phyloP scores from a whole-genome alignment of 1,139 yeast genomes.

The Sugiyamaella sp. region DNA sequence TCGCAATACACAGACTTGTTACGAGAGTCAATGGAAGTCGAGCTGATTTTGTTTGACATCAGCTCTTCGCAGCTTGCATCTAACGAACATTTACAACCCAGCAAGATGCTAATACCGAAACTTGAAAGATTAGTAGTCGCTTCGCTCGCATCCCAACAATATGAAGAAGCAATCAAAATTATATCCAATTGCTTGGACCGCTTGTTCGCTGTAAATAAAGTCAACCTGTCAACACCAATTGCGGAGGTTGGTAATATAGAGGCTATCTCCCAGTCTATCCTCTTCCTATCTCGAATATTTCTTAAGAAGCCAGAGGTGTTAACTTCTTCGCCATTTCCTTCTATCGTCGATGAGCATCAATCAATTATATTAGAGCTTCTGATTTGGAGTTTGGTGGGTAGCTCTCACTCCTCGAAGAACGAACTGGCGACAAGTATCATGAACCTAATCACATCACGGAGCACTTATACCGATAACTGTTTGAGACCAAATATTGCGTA shows the following conservation, averaged over 20 bases:
- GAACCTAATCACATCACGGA: not conserved
- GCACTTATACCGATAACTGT: not conserved
- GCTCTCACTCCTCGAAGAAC: not conserved
- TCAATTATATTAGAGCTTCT: slow-evolving; percentile 9
- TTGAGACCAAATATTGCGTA: slow-evolving; percentile 6
- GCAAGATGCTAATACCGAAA: not conserved
- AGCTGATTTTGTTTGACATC: not conserved
- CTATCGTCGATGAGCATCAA: not conserved
- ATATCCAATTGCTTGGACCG: not conserved
- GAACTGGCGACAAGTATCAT: slow-evolving; percentile 1
- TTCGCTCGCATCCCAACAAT: not conserved
- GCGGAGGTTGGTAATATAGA: not conserved
- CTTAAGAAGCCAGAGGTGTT: not conserved
- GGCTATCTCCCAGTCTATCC: slow-evolving; percentile 2
- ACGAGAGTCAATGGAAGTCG: slow-evolving; percentile 6
- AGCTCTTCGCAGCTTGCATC: not conserved
- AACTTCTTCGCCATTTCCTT: not conserved
- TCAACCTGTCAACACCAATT: not conserved
- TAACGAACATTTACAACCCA: not conserved
- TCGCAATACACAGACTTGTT: not conserved
- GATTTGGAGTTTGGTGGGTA: not conserved
- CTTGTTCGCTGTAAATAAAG: not conserved
- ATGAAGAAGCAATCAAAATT: slow-evolving; percentile 4
- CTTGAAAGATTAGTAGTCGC: slow-evolving; percentile 8
- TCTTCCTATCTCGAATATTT: slow-evolving; percentile 8